Percentiles rank a stretch among this genome's conserved stretches.
phyloP scores from a whole-genome alignment of 1,284 basidiomycete genomes.

The Rhodotorula sp. region DNA sequence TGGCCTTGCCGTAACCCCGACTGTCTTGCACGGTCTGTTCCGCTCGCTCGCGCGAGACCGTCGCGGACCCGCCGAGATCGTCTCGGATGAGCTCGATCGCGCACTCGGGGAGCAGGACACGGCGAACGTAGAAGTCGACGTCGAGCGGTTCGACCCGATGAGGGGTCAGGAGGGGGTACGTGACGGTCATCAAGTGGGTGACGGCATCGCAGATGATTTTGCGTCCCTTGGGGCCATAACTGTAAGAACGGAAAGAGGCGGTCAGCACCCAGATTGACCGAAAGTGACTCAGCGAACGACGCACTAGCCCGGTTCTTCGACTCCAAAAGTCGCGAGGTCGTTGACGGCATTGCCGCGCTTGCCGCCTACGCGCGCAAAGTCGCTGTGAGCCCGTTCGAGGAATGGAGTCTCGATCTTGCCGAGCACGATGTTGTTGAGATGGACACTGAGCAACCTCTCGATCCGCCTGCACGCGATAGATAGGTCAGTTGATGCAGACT shows the following conservation, averaged over 20 bases:
- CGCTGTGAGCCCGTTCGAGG: conserved; percentile 24
- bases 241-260: neutral
- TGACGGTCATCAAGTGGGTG: conserved; percentile 6
- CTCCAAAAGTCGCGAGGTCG: conserved; percentile 37
- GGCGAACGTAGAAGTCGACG: conserved; percentile 37
- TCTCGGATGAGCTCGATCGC: conserved; percentile 40
- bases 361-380: conserved; percentile 22
- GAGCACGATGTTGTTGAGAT: conserved; percentile 22
- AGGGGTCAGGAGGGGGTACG: conserved; percentile 24
- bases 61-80: neutral
- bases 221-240: conserved; percentile 41
- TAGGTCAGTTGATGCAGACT: too few relatives aligned
- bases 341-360: conserved; percentile 25
- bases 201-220: conserved; percentile 30
- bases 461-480: conserved; percentile 18
- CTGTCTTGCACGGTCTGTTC: conserved; percentile 18
- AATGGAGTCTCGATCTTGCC: conserved; percentile 21
- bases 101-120: conserved; percentile 42
- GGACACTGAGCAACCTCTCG: conserved; percentile 4
- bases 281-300: neutral
- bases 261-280: too few relatives aligned
- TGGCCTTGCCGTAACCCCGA: conserved; percentile 37
- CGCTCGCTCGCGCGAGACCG: conserved; percentile 8
- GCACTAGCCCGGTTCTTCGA: conserved; percentile 44
- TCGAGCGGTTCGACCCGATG: conserved; percentile 21